Conservation (phyloP, 108 stramenopile species). For the Nannochloropsis salina region DNA sequence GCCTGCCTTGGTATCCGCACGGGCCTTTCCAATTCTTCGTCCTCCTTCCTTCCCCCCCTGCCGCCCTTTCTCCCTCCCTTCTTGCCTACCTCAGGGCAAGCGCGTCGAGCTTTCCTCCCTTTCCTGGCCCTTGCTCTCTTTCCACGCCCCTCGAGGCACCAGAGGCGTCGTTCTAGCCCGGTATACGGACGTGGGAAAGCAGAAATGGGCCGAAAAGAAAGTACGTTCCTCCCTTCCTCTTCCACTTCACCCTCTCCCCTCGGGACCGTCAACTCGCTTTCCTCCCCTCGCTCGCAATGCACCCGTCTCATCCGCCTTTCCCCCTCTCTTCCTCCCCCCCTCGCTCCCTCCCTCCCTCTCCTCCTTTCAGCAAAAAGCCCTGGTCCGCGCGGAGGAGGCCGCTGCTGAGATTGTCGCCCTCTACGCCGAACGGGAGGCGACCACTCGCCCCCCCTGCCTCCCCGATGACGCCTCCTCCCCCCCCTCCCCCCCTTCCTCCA, state of each 20-base stretch:
- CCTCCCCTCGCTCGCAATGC: too few species aligned
- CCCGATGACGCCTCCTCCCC: slow-evolving; percentile 31
- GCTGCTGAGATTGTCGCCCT: slow-evolving; percentile 35
- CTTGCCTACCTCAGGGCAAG: neutral
- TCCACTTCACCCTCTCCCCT: neutral
- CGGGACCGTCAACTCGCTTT: too few species aligned
- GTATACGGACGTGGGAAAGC: neutral
- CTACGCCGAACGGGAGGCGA: slow-evolving; percentile 37
- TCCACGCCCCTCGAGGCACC: neutral
- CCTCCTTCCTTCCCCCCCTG: neutral
- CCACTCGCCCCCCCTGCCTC: slow-evolving; percentile 31
- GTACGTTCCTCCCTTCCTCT: neutral
- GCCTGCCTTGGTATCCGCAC: neutral
- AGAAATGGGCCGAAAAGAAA: neutral
- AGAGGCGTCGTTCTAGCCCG: neutral
- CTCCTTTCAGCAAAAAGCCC: slow-evolving; percentile 25
- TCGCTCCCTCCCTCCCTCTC: neutral
- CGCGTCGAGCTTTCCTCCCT: neutral
- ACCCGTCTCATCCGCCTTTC: too few species aligned
- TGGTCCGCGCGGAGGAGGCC: slow-evolving; percentile 29
- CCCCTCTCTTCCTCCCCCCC: too few species aligned
- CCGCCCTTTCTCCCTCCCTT: neutral
- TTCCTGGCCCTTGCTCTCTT: neutral
- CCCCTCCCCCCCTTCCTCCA: neutral
- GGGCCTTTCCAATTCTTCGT: neutral